Evolutionary conservation across 2,329 filamentous ascomycete species (phyloP).

Genomic region (Cercospora citrullina): DNA sequence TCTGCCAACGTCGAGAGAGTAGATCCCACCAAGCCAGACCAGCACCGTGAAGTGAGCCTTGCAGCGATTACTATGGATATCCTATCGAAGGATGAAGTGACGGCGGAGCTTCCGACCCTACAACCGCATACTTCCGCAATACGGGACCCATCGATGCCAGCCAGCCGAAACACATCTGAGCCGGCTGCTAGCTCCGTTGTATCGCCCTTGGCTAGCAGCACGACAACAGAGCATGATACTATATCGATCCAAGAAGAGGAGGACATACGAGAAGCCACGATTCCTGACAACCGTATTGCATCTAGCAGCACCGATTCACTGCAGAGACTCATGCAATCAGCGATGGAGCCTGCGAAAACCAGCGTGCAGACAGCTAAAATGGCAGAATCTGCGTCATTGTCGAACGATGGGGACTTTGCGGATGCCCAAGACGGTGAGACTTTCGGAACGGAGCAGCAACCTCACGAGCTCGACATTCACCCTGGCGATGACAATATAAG

Average conservation of each 20-base stretch:
- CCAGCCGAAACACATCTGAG: not conserved
- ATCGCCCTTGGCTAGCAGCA: not conserved
- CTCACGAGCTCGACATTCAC: constrained; percentile 35
- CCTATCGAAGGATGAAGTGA: constrained; percentile 29
- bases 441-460: constrained; percentile 18
- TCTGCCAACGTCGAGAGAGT: constrained; percentile 44
- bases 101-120: constrained; percentile 28
- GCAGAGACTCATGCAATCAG: constrained; percentile 4
- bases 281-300: not conserved
- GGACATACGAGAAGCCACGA: not conserved
- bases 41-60: constrained; percentile 23
- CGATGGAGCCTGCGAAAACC: constrained; percentile 4
- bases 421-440: constrained; percentile 43
- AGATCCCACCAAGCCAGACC: not conserved
- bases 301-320: constrained; percentile 6
- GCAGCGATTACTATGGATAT: constrained; percentile 33
- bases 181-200: not conserved
- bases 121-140: constrained; percentile 13
- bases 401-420: constrained; percentile 45
- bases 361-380: not conserved
- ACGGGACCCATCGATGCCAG: not conserved
- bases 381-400: constrained; percentile 1
- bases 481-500: constrained; percentile 42
- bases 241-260: constrained; percentile 3
- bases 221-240: not conserved